Evolutionary conservation across 352 stramenopile genomes (phyloP), one percentile per base, ranked within the genome.

Genomic region (Thalassiosira sp.): DNA sequence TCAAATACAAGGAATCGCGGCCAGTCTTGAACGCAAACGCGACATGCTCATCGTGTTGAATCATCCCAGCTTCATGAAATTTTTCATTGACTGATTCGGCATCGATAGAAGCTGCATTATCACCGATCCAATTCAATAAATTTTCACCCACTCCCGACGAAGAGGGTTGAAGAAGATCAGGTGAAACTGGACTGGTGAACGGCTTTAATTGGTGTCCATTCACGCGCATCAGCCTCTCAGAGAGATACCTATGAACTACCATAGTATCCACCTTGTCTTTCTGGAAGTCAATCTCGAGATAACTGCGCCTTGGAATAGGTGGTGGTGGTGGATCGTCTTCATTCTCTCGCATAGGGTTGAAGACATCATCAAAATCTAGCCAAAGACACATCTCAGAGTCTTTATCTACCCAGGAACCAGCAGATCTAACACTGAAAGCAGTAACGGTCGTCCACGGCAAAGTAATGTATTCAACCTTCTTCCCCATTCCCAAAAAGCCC

Each of bases 201-300:
- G 74, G 74, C 27, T 74, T 77, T 3, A 78, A 28, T 31, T 67
- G 51, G 33, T 74, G 66, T 20, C 57, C 68, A 7, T 71, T 49
- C 0, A 56, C 51, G 11, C 62, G 60, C 64, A 86, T 77, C 13
- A 72, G 53, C 25, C 74, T 43, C 59, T 85, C 69, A 25, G 72
- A 85, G 2, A 89, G 40, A 60, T 86, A 89, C 27, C 80, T 45
- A 25, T 90, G 76, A 0, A 90, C 31, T 8, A 72, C 48, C 15
- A 85, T 61, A 0, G 88, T 62, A 43, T 84, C 75, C 0, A 84
- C 75, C 43, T 72, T 74, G 35, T 80, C 64, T 27, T 84, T 84
- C 37, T 80, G 67, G 61, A 84, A 84, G 43, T 90, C 83, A 46
- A 87, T 81, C 56, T 88, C 79, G 7, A 84, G 11, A 31, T 46